Percentiles rank a stretch among this genome's conserved stretches.
phyloP scores from a whole-genome alignment of 805 yeast species.

The Metschnikowia peoriensis region DNA sequence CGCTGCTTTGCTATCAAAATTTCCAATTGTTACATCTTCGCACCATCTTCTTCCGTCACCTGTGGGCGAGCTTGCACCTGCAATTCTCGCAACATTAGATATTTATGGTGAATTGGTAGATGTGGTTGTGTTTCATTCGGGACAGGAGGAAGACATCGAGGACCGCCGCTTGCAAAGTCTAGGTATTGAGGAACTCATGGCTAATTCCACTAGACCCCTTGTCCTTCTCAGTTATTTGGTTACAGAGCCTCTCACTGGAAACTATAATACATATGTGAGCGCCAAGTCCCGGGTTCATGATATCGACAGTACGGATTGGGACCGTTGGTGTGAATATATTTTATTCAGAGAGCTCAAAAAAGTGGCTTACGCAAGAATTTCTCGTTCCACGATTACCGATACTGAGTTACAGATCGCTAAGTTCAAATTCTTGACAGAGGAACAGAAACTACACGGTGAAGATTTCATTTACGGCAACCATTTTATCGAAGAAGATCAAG shows the following conservation, averaged over 20 bases:
- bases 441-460: conserved; percentile 29
- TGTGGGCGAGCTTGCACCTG: conserved; percentile 97
- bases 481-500: conserved; percentile 53
- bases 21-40: conserved; percentile 86
- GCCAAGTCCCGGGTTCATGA: conserved; percentile 85
- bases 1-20: conserved; percentile 84
- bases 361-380: conserved; percentile 90
- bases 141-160: conserved; percentile 96
- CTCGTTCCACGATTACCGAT: conserved; percentile 92
- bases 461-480: conserved; percentile 53
- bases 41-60: conserved; percentile 95
- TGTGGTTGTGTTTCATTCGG: conserved; percentile 95
- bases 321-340: conserved; percentile 98
- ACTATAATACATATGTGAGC: conserved; percentile 88
- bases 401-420: conserved; percentile 96
- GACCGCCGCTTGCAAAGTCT: conserved; percentile 86
- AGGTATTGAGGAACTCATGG: conserved; percentile 78
- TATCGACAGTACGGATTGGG: conserved; percentile 91
- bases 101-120: conserved; percentile 86
- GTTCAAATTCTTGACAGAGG: conserved; percentile 57
- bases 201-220: conserved; percentile 75
- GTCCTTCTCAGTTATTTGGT: conserved; percentile 87
- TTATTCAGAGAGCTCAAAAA: conserved; percentile 82
- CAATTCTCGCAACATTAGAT: conserved; percentile 92
- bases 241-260: conserved; percentile 82